phyloP scores from a whole-genome alignment of 1,284 basidiomycete species.

The Malassezia japonica region DNA sequence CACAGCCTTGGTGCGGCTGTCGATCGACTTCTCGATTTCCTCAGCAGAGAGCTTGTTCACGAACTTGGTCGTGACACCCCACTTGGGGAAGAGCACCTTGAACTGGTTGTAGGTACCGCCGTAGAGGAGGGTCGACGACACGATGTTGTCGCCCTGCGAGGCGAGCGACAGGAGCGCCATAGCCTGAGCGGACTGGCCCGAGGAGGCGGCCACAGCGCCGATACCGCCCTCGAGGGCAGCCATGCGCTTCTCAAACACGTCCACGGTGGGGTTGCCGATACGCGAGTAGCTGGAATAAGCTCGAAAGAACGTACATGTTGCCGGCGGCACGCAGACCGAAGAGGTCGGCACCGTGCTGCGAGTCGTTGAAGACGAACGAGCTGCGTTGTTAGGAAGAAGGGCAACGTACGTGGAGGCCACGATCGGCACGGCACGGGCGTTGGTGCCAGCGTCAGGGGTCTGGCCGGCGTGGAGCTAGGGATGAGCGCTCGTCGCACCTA shows the following conservation, averaged over 20 bases:
- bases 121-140: constrained; percentile 53
- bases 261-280: constrained; percentile 73
- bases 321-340: constrained; percentile 60
- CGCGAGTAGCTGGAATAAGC: constrained; percentile 47
- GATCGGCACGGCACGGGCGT: constrained; percentile 71
- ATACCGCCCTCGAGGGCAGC: constrained; percentile 72
- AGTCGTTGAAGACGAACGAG: constrained; percentile 47
- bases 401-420: constrained; percentile 52
- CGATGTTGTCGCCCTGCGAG: constrained; percentile 67
- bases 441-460: constrained; percentile 60
- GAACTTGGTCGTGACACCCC: constrained; percentile 68
- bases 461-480: constrained; percentile 71
- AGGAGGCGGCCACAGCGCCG: constrained; percentile 67
- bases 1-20: constrained; percentile 51
- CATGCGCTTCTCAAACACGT: constrained; percentile 74
- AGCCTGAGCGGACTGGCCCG: constrained; percentile 73
- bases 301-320: constrained; percentile 52
- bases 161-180: constrained; percentile 60
- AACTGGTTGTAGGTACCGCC: constrained; percentile 73
- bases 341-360: constrained; percentile 65
- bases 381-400: constrained; percentile 7
- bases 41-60: constrained; percentile 59
- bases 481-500: not conserved
- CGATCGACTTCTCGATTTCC: constrained; percentile 58
- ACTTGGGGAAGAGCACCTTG: constrained; percentile 63